Base-by-base conservation (phyloP, 2,329 filamentous ascomycete genomes). In the Cladophialophora immunda region DNA sequence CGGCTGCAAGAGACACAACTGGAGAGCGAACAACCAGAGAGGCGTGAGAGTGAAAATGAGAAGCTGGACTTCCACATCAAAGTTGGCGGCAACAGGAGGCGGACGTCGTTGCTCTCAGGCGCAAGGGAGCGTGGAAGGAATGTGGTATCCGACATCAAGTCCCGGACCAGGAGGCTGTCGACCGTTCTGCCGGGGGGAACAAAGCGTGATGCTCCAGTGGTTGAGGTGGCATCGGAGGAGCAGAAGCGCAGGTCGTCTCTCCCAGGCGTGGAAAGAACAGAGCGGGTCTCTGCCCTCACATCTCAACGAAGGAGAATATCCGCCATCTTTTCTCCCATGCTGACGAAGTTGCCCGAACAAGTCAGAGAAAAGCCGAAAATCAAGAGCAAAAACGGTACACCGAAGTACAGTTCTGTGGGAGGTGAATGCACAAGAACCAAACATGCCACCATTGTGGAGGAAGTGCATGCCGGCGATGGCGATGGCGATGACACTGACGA, bases 61-160 rank as follows among this genome's bases (percentile, higher is more conserved):
- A 85, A 77, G 0, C 86, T 86, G 0, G 80, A 67, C 0, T 82
- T 83, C 0, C 47, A 53, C 41, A 62, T 19, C 41, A 54, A 62
- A n/a, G 34, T 32, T 32, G 9, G 17, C 30, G n/a, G 19, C 22
- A 66, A 53, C 13, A 52, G 36, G 45, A 58, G 25, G n/a, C 64
- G 36, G 19, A 29, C 54, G 13, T 45, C 58, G 17, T n/a, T 62
- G 8, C 30, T 62, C n/a, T 17, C 22, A 3, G 19, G 15, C 2
- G 29, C 53, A n/a, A 58, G 19, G 29, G 41, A 32, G 19, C 58
- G 60, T 34, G 55, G 52, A 27, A 66, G 62, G 47, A 47, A 58
- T 22, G 11, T 34, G 25, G 25, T 62, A 17, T 17, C 38, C 30
- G 32, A 38, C 25, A 6, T 66, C 4, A 58, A 53, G 7, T 38